These are phyloP conservation scores for Ailanthus altissimus DNA, from an alignment of 345 rosid genomes.

Conservation along the genomic window DNA sequence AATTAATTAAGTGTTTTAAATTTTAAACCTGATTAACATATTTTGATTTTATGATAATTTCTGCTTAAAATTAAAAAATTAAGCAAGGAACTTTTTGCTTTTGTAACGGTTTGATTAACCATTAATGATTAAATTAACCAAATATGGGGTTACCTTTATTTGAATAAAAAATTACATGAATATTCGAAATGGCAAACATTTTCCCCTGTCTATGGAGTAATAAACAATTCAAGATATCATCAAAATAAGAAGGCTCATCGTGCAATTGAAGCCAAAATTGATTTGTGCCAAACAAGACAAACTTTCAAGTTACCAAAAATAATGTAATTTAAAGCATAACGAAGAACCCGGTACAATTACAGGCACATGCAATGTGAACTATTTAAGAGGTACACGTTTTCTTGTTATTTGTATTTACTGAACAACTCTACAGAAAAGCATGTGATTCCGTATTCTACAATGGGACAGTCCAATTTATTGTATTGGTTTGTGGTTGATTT, in stretches of 20 bases:
- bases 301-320: neutral
- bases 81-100: neutral
- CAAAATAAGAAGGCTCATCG: neutral
- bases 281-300: neutral
- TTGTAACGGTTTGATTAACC: neutral
- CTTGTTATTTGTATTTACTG: too few species aligned
- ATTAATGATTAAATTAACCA: constrained; percentile 1
- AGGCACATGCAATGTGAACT: neutral
- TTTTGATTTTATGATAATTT: neutral
- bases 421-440: too few species aligned
- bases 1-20: too few species aligned
- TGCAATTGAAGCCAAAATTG: neutral
- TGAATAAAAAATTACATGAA: neutral
- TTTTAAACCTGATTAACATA: neutral
- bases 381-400: too few species aligned
- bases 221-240: neutral
- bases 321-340: neutral
- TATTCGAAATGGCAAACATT: neutral
- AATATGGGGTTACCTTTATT: neutral
- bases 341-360: neutral
- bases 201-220: neutral
- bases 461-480: too few species aligned
- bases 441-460: too few species aligned
- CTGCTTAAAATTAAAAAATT: neutral
- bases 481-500: too few species aligned